These are phyloP conservation scores for Spencermartinsiella ligniputridi DNA, from an alignment of 1,139 yeast species.

Conservation along the genomic window DNA sequence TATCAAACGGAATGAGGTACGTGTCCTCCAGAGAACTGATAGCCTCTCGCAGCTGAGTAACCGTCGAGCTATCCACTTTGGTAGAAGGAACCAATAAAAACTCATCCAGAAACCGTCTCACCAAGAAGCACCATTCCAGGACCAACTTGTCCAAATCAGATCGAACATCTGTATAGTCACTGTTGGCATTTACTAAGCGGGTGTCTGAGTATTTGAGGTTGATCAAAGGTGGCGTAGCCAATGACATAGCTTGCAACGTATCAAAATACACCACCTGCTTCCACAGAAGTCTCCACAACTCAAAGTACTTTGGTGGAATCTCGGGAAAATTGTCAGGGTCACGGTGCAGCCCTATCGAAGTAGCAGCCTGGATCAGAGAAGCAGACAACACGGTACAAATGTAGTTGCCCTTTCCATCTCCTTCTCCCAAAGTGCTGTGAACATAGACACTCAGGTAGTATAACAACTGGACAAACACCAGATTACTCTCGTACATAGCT, in stretches of 20 bases:
- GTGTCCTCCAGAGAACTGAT: constrained; percentile 4
- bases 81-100: constrained; percentile 13
- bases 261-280: constrained; percentile 20
- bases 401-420: constrained; percentile 12
- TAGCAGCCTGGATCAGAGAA: constrained; percentile 16
- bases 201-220: constrained; percentile 19
- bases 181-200: constrained; percentile 11
- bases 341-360: constrained; percentile 21
- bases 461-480: constrained; percentile 17
- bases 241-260: constrained; percentile 14
- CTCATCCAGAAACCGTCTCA: constrained; percentile 14
- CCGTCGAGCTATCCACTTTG: constrained; percentile 4
- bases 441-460: constrained; percentile 14
- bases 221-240: constrained; percentile 17
- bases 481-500: constrained; percentile 14
- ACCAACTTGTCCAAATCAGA: background rate
- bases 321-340: constrained; percentile 18
- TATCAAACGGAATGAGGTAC: background rate
- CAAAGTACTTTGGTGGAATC: constrained; percentile 11
- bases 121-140: constrained; percentile 14
- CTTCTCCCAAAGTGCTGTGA: constrained; percentile 14
- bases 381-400: constrained; percentile 10
- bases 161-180: background rate
- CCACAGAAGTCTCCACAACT: constrained; percentile 21
- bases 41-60: background rate